A percentile compares a stretch with the other conserved stretches of the same genome.
These are phyloP conservation scores for Anacardium occidentale DNA, from an alignment of 345 rosid genomes.

Conservation along the genomic window DNA sequence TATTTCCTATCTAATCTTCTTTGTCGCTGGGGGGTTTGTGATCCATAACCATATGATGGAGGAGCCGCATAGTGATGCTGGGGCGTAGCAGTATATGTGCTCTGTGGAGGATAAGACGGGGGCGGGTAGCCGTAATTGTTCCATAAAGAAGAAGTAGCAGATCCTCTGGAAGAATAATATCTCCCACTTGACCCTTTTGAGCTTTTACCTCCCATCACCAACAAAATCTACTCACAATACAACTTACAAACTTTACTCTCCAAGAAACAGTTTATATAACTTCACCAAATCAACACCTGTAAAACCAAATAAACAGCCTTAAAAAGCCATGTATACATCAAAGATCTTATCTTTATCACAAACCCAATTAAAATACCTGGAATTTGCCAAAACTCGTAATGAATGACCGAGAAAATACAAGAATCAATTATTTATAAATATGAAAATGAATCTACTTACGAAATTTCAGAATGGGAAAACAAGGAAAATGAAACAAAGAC, in stretches of 20 bases:
- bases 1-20: slow-evolving; percentile 59
- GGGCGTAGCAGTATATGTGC: slow-evolving; percentile 35
- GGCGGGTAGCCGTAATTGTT: no score
- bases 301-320: no score
- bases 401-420: not conserved
- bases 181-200: slow-evolving; percentile 48
- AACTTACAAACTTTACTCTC: not conserved
- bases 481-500: slow-evolving; percentile 11
- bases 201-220: slow-evolving; percentile 65
- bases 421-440: not conserved
- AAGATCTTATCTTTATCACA: not conserved
- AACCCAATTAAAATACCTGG: not conserved
- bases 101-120: slow-evolving; percentile 37
- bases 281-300: no score
- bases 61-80: slow-evolving; percentile 42
- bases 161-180: slow-evolving; percentile 17
- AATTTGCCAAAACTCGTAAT: not conserved
- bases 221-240: slow-evolving; percentile 8
- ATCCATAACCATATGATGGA: slow-evolving; percentile 30
- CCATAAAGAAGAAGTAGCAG: no score
- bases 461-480: not conserved
- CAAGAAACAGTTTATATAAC: not conserved
- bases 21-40: slow-evolving; percentile 40
- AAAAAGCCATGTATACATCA: not conserved
- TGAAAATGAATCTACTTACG: not conserved